Evolutionary conservation across 345 rosid species (phyloP).

Genomic region (Ceriops tagal): DNA sequence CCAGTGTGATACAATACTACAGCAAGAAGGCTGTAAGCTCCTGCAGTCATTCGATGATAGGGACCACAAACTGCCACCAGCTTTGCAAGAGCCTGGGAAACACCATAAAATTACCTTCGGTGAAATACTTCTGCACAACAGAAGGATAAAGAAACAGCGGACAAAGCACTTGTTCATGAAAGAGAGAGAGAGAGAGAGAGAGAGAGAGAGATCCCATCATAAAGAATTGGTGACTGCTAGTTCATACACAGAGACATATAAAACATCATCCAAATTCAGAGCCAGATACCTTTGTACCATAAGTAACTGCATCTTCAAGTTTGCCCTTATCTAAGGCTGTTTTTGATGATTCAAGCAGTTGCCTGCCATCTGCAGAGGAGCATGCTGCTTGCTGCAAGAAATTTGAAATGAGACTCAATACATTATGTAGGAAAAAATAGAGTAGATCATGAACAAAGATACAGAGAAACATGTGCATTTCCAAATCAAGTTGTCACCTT

Average conservation of each 20-base stretch:
- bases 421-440: not conserved
- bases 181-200: not conserved
- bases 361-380: constrained; percentile 99
- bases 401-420: constrained; percentile 23
- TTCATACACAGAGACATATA: constrained; percentile 7
- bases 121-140: constrained; percentile 5
- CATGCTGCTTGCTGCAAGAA: constrained; percentile 94
- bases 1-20: constrained; percentile 98
- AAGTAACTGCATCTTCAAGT: constrained; percentile 97
- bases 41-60: constrained; percentile 98
- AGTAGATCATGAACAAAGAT: constrained; percentile 13
- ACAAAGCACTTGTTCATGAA: constrained; percentile 6
- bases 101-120: constrained; percentile 20
- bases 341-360: constrained; percentile 95
- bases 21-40: constrained; percentile 99
- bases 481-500: constrained; percentile 49
- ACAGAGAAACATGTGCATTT: constrained; percentile 6
- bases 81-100: constrained; percentile 82
- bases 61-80: constrained; percentile 99
- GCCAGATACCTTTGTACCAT: constrained; percentile 78
- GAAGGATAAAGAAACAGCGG: not conserved
- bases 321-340: constrained; percentile 98
- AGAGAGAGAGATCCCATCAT: not conserved
- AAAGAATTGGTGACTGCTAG: constrained; percentile 9
- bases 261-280: constrained; percentile 10